Percentiles rank a stretch among this genome's conserved stretches.
Conservation (phyloP, 2,329 filamentous ascomycete genomes). For the Rutstroemia sp. region DNA sequence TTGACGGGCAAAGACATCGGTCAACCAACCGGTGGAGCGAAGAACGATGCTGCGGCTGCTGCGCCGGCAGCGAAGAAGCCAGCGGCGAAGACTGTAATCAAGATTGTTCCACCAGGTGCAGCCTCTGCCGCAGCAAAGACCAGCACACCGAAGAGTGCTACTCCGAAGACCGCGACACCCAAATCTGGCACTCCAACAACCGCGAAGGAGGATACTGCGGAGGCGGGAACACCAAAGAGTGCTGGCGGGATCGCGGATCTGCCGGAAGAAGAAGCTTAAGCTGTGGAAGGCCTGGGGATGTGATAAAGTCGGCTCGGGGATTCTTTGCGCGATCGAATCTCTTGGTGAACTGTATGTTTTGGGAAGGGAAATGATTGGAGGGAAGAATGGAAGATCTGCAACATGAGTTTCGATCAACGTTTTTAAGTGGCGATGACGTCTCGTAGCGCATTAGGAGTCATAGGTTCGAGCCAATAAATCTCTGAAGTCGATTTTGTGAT, state of each 20-base stretch:
- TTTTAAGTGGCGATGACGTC: no score
- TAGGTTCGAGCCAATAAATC: no score
- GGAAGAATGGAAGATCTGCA: background rate
- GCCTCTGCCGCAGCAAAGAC: background rate
- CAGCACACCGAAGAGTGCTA: background rate
- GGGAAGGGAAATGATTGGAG: background rate
- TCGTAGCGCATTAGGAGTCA: background rate
- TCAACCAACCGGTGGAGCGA: slow-evolving; percentile 64
- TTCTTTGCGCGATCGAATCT: background rate
- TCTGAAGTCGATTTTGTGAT: no score
- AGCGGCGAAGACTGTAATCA: slow-evolving; percentile 13
- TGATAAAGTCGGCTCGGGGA: background rate
- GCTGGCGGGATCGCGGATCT: background rate
- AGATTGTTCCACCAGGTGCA: slow-evolving; percentile 1
- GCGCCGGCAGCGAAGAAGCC: slow-evolving; percentile 5
- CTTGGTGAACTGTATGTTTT: background rate
- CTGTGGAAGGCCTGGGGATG: background rate
- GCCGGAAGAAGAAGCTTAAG: background rate
- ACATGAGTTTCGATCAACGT: background rate
- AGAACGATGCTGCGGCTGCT: slow-evolving; percentile 15
- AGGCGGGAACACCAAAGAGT: background rate
- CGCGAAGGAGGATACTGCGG: background rate
- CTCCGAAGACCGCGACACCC: background rate
- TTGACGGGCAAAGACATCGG: slow-evolving; percentile 82
- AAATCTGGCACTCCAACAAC: background rate